Evolutionary conservation across 306 rosid genomes (phyloP), one percentile per base, ranked within the genome.

Genomic region (Begonia loranthoides): DNA sequence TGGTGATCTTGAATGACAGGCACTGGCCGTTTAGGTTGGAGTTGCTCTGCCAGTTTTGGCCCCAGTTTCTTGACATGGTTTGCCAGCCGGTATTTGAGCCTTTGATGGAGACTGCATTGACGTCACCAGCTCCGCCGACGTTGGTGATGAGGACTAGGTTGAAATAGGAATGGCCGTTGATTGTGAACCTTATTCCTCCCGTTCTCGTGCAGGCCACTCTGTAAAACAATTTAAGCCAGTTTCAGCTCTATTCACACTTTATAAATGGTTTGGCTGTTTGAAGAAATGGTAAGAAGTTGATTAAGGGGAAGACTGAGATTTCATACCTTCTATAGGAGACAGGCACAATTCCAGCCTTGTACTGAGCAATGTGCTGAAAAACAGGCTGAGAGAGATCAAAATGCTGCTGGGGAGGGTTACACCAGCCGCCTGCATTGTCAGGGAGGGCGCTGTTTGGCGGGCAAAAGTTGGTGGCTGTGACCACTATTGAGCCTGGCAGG

Each of bases 1-100:
- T 74, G 17, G 86, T 80, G 59, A 90, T 86, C 82, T 90, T 90
- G 61, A 90, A 86, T 3, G 99, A 90, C 19, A 90, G 75, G 74
- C 77, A 54, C 51, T 90, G 99, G 13, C 95, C 99, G 28, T 90
- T 86, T 11, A 90, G 94, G 34, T 72, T 59, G 53, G 72, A 70
- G 92, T 90, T 90, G 88, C 88, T 86, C 50, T 90, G 99, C 99
- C 99, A 90, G 45, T 90, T 90, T 43, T 90, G 99, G 8, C 99
- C 99, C 99, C 99, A 90, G 73, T 90, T 90, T 39, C 95, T 73
- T 9, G 99, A 90, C 99, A 90, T 80, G 11, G 82, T 56, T 63
- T 73, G 81, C 99, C 99, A 90, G 0, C 88, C 80, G 8, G 86
- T 66, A 65, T 77, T 86, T 4, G 95, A 82, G 6, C 99, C 99